Conservation (phyloP, 2,329 filamentous ascomycete genomes). For the Beauveria medogensis region DNA sequence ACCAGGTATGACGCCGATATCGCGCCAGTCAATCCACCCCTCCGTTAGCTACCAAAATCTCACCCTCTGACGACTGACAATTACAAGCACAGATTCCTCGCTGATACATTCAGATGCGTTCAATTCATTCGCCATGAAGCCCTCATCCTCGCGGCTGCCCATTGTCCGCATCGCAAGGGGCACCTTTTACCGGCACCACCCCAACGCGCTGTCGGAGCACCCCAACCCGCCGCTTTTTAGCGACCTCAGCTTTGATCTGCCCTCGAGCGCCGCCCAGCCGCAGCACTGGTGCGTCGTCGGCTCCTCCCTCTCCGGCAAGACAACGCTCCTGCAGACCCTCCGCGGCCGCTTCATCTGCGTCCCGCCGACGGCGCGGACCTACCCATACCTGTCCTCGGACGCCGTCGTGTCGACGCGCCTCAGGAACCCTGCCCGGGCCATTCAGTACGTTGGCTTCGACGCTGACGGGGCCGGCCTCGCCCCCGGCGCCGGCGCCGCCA, state of each 20-base stretch:
- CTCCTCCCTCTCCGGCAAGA: constrained; percentile 69
- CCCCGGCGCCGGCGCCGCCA: constrained; percentile 38
- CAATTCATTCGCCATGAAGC: constrained; percentile 27
- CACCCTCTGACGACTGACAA: neutral
- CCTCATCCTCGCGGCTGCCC: constrained; percentile 36
- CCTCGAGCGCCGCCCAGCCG: constrained; percentile 40
- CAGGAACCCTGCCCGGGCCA: constrained; percentile 55
- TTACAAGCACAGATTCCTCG: neutral
- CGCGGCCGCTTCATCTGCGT: constrained; percentile 67
- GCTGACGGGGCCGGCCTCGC: constrained; percentile 50
- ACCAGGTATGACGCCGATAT: neutral
- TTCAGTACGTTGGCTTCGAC: constrained; percentile 88
- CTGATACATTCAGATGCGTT: constrained; percentile 16
- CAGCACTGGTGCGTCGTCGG: constrained; percentile 82
- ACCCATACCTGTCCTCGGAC: constrained; percentile 64
- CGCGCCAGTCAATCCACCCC: neutral
- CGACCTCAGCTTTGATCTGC: constrained; percentile 61
- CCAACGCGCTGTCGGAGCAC: constrained; percentile 39
- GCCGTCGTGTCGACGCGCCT: constrained; percentile 44
- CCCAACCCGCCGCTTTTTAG: constrained; percentile 68
- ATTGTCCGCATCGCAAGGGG: constrained; percentile 67
- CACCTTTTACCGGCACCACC: constrained; percentile 76
- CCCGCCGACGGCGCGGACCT: constrained; percentile 68
- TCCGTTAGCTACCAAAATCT: neutral
- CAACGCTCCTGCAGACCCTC: constrained; percentile 72